Evolutionary conservation across 2,329 filamentous ascomycete species (phyloP).

Genomic region (Fusarium hostae): DNA sequence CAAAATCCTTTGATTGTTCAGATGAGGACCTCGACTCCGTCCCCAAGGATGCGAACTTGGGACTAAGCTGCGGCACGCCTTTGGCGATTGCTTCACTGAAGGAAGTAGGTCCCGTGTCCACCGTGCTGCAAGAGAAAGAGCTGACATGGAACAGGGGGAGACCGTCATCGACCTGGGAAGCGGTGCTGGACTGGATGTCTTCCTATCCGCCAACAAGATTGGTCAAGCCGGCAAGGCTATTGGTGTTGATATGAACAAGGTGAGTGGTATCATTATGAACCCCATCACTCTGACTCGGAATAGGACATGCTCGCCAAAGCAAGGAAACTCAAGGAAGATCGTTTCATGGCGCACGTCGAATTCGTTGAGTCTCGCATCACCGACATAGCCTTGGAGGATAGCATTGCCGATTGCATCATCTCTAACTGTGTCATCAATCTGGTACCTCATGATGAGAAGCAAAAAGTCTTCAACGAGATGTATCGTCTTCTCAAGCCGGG

Average conservation of each 20-base stretch:
- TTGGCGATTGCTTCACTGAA: not conserved
- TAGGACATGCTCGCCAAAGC: not conserved
- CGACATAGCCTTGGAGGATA: not conserved
- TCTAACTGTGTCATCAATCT: conserved; percentile 73
- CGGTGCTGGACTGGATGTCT: conserved; percentile 1
- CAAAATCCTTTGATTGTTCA: conserved; percentile 14
- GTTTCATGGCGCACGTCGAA: not conserved
- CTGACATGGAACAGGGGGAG: not conserved
- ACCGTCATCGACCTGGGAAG: conserved; percentile 5
- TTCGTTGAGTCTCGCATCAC: conserved; percentile 3
- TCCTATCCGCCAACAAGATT: not conserved
- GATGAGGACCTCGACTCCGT: not conserved
- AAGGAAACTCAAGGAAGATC: not conserved
- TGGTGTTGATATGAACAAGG: conserved; percentile 11
- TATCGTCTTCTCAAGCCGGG: conserved; percentile 65
- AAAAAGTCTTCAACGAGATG: conserved; percentile 66
- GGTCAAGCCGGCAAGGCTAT: not conserved
- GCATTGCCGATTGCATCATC: conserved; percentile 55
- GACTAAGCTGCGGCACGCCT: conserved; percentile 2
- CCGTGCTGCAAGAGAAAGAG: fast-evolving
- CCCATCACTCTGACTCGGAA: not conserved
- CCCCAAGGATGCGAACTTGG: not conserved
- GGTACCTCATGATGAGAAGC: conserved; percentile 64
- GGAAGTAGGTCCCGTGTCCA: not conserved
- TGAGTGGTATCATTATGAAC: not conserved